Evolutionary conservation across 2,329 filamentous ascomycete genomes (phyloP), one percentile per base, ranked within the genome.

Genomic region (Xylaria sp.): DNA sequence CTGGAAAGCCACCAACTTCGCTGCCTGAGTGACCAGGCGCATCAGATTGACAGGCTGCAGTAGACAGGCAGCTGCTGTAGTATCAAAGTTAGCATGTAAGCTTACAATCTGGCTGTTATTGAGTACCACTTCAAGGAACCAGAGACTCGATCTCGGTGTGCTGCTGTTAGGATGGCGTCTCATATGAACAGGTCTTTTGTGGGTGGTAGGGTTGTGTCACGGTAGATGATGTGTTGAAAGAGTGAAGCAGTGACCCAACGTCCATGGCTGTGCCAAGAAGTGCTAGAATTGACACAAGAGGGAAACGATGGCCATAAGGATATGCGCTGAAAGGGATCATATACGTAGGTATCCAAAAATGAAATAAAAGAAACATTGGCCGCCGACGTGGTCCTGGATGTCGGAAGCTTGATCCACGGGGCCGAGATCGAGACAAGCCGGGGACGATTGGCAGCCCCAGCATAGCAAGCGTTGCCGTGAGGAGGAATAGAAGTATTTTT

Each of bases 171-270:
- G 8, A 39, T 36, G 36, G 34, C 5, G 17, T 62, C 8, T 12
- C 14, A 47, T 48, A 34, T 19, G 12, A 39, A 62, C n/a, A 27
- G 19, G 19, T 12, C 45, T 42, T 27, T 7, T 19, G 47, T 21
- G 17, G 6, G 39, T 36, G 12, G 36, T 56, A 39, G 57, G 42
- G 50, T 14, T 48, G 50, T 63, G 53, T 58, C 60, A 64, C 65
- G 2, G n/a, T 17, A 17, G 21, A 68, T 14, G 53, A 21, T 27
- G 54, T 24, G 17, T 32, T 39, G 24, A 57, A 61, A 53, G 39
- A 42, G 61, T 48, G 14, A 56, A 24, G 53, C 30, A 60, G 57
- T 68, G 61, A 56, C 17, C 62, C 32, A 47, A 32, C 45, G 47
- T 64, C 24, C 27, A 61, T 47, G 24, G 42, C 24, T 34, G 54